A percentile compares a stretch with the other conserved stretches of the same genome.
phyloP scores from a whole-genome alignment of 2,329 filamentous ascomycete genomes.

The Exutisphaerella laricina region DNA sequence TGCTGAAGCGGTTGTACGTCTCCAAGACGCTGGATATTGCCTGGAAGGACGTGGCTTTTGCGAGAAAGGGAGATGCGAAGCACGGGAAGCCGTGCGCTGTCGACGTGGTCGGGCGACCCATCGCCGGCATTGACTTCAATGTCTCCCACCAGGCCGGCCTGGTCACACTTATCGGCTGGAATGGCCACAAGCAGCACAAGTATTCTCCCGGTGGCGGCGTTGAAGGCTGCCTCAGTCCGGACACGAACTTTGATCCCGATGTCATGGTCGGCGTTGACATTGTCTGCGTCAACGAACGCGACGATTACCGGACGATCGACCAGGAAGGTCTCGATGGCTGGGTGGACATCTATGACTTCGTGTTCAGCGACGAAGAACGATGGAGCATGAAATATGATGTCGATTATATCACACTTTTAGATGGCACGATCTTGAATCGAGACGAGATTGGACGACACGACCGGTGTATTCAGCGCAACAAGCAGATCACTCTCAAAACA shows the following conservation, averaged over 20 bases:
- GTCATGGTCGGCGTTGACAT: conserved; percentile 65
- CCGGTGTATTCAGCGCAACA: conserved; percentile 37
- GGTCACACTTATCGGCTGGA: conserved; percentile 58
- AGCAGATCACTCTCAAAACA: conserved; percentile 36
- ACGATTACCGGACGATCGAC: conserved; percentile 55
- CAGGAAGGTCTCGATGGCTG: conserved; percentile 59
- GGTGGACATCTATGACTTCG: conserved; percentile 66
- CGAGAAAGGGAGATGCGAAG: conserved; percentile 48
- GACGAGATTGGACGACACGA: conserved; percentile 41
- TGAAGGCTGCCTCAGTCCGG: conserved; percentile 25
- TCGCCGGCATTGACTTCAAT: conserved; percentile 60
- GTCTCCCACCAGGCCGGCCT: conserved; percentile 73
- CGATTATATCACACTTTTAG: conserved; percentile 41
- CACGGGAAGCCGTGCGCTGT: conserved; percentile 50
- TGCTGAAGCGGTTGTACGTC: conserved; percentile 68
- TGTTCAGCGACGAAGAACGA: conserved; percentile 60
- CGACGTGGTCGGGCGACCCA: conserved; percentile 36
- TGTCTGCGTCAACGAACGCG: conserved; percentile 67
- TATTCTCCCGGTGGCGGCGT: conserved; percentile 27
- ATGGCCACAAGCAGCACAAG: conserved; percentile 26
- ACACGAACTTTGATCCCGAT: conserved; percentile 23
- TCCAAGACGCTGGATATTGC: conserved; percentile 52
- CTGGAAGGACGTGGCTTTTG: conserved; percentile 56
- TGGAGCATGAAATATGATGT: conserved; percentile 55
- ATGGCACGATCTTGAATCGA: conserved; percentile 39